Base-by-base conservation (phyloP, 164 flowering plant genomes). In the Kingdonia uniflora region DNA sequence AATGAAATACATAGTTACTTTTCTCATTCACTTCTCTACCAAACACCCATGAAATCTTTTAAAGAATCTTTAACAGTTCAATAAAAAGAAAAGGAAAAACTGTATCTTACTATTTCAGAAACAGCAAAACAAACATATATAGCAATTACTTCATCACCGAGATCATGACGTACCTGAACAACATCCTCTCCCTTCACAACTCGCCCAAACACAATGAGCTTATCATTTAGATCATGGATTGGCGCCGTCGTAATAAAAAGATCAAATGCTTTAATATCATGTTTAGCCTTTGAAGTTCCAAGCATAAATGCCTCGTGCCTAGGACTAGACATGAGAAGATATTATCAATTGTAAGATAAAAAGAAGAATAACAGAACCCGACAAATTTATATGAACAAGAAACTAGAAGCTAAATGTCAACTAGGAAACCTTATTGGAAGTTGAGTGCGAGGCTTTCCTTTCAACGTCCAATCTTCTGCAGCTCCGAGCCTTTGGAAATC, bases 281-380 rank as follows among this genome's bases (percentile, higher is more conserved):
- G 74, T 72, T 70, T 80, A n/a, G 47, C 55, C 74, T 77, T 87
- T 15, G 92, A 71, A 65, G 97, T 91, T 63, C 97, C 97, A 60
- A 91, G 79, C 95, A 91, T 81, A 72, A 91, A 91, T 3, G 91
- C 95, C 62, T 83, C 97, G 54, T 87, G 97, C 77, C 87, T 89
- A 42, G 79, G 68, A 61, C 99, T 92, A 20, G 24, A 23, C 6
- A 29, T 21, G 17, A 39, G 19, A 26, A 1, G 50, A 19, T 26
- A n/a, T 14, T 17, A 38, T 25, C 20, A 55, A 47, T 17, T 11
- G 26, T 11, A 21, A 11, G n/a, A 21, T 29, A 4, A 29, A 41
- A 49, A n/a, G 17, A 20, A 47, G 29, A 44, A 29, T 29, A 25
- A 47, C 29, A 8, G 8, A 19, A 20, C 14, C 8, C 21, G 13